Base-by-base conservation (phyloP, 1,284 basidiomycete species). In the Tilletiopsis washingtonensis region DNA sequence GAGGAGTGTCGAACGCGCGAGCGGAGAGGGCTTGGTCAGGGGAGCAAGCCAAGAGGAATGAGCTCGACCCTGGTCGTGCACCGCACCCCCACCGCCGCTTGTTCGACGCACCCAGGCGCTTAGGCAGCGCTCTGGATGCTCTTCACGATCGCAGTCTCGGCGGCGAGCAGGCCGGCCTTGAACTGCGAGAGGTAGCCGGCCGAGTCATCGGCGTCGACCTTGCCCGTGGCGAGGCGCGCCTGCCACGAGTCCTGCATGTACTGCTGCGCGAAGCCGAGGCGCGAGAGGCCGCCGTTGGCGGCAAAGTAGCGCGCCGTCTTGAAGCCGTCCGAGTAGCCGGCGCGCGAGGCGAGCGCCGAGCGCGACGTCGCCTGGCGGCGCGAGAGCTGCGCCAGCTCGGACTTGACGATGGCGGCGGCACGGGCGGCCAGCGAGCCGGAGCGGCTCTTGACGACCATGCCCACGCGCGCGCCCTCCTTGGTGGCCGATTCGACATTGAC, bases 301-400 rank as follows among this genome's bases (percentile, higher is more conserved):
- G 81, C 82, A 65, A 86, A 85, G 14, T 78, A 76, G 64, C 79
- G 79, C 4, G 82, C 82, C 0, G 82, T 80, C 15, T 77, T 70
- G 63, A 80, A 81, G 1, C 85, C 84, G 59, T 85, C 81, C 11
- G 76, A 75, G 67, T 83, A 84, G 3, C 84, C 84, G 34, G 6
- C 27, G 19, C 12, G 5, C 24, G 49, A 19, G 26, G 47, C 47
- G 17, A 42, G 21, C 25, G 23, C 20, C 19, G 40, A 41, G 20
- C 12, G 34, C n/a, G 42, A 34, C n/a, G 42, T 21, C 14, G 38
- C 23, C 19, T 25, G 11, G 11, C 49, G 20, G 17, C 12, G 17
- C 12, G 32, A 34, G 32, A 34, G 32, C 43, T 25, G 20, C 17
- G 27, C 32, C n/a, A n/a, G n/a, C n/a, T n/a, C n/a, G 27, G 15